phyloP scores from a whole-genome alignment of 2,329 filamentous ascomycete species.

The Aspergillus spinulosporus region DNA sequence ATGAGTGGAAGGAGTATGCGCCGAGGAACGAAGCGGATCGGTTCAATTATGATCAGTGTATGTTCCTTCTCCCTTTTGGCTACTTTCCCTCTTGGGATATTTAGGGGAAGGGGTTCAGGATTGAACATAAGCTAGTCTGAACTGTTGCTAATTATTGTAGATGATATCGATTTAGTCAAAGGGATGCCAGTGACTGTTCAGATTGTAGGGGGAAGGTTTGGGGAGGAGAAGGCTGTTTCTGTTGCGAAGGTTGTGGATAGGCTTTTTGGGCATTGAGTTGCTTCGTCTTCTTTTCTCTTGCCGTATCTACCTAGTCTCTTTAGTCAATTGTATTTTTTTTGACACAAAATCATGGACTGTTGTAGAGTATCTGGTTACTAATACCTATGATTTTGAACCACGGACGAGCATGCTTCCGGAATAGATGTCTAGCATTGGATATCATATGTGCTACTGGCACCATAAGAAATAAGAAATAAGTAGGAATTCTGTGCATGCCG shows the following conservation, averaged over 20 bases:
- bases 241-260: conserved; percentile 33
- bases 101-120: no score
- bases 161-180: conserved; percentile 33
- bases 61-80: conserved; percentile 1
- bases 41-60: conserved; percentile 45
- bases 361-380: no score
- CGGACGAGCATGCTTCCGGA: not conserved
- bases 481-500: not conserved
- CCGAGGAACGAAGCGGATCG: conserved; percentile 50
- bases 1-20: conserved; percentile 33
- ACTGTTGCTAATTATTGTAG: conserved; percentile 12
- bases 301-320: not conserved
- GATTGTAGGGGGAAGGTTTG: conserved; percentile 36
- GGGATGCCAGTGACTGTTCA: conserved; percentile 36
- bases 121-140: not conserved
- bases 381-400: not conserved
- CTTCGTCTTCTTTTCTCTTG: not conserved
- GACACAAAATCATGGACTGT: no score
- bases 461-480: not conserved
- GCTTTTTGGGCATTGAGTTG: conserved; percentile 15
- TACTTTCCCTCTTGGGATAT: conserved; percentile 1
- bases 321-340: no score
- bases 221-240: conserved; percentile 35
- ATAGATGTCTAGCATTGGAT: conserved; percentile 13
- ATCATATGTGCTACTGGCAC: conserved; percentile 5